Conservation (phyloP, 23 red algal species). For the Agarophyton chilense region DNA sequence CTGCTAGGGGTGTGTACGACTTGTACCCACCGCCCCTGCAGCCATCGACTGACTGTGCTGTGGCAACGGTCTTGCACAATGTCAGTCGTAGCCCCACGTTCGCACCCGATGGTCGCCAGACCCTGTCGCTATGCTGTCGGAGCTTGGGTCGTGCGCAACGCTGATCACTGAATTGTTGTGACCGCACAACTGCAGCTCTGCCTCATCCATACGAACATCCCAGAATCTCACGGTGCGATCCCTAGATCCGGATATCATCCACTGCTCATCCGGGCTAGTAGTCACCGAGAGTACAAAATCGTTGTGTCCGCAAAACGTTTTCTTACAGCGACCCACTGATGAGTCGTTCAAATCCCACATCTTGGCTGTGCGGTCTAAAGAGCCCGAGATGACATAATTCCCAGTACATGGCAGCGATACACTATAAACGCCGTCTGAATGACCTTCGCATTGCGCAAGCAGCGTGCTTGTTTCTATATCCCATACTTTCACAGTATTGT, state of each 20-base stretch:
- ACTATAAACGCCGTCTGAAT: neutral
- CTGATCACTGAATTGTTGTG: slow-evolving; percentile 2
- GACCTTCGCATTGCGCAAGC: neutral
- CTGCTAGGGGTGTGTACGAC: no score
- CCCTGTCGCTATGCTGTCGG: neutral
- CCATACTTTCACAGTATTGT: neutral
- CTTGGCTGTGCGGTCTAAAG: neutral
- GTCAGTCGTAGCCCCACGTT: neutral
- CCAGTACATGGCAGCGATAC: neutral
- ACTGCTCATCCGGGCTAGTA: neutral
- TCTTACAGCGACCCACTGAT: neutral
- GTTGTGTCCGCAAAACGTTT: neutral
- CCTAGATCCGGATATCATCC: neutral
- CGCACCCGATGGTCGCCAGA: neutral
- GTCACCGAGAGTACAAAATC: neutral
- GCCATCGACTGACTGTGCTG: neutral
- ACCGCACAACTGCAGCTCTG: neutral
- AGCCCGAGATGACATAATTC: neutral
- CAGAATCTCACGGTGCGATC: neutral
- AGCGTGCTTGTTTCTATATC: neutral
- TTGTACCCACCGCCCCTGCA: no score
- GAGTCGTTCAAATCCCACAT: neutral
- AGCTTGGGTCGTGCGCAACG: neutral
- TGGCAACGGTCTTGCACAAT: no score
- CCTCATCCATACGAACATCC: neutral